These are phyloP conservation scores for Trichophyton verrucosum DNA, from an alignment of 2,329 filamentous ascomycete genomes.

Conservation along the genomic window DNA sequence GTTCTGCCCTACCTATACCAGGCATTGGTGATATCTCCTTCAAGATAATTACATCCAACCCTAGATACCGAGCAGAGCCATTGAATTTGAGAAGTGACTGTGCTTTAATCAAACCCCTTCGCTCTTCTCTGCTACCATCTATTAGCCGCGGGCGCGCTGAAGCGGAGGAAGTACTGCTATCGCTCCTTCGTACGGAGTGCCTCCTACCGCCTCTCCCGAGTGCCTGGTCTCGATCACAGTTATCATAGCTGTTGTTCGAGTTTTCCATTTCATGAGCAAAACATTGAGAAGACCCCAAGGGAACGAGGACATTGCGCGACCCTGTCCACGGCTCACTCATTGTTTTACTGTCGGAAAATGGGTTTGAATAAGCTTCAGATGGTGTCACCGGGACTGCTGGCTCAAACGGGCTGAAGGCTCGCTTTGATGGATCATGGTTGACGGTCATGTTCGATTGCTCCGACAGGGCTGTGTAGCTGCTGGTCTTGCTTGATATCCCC, in stretches of 20 bases:
- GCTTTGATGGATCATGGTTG: constrained; percentile 23
- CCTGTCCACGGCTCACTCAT: background rate
- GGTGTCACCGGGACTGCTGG: constrained; percentile 5
- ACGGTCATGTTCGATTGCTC: constrained; percentile 24
- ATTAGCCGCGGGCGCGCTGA: constrained; percentile 16
- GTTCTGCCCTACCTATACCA: background rate
- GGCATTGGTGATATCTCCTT: background rate
- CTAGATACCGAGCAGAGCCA: constrained; percentile 10
- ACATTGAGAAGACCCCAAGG: constrained; percentile 6
- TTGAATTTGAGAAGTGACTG: constrained; percentile 20
- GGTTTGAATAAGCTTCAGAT: constrained; percentile 5
- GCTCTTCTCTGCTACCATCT: constrained; percentile 15
- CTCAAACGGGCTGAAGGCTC: constrained; percentile 12
- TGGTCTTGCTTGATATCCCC: constrained; percentile 20
- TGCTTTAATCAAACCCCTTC: constrained; percentile 13
- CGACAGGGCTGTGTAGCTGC: constrained; percentile 23
- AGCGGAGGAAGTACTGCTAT: constrained; percentile 16
- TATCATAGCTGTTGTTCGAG: constrained; percentile 2
- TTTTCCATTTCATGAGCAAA: background rate
- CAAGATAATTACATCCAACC: background rate
- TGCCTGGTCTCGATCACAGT: background rate
- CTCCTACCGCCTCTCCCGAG: background rate
- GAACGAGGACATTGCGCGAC: background rate
- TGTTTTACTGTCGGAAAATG: constrained; percentile 12
- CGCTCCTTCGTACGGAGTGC: constrained; percentile 6